Percentiles rank a stretch among this genome's conserved stretches.
phyloP scores from a whole-genome alignment of 768 basidiomycete genomes.

The Mycena kentingensis region DNA sequence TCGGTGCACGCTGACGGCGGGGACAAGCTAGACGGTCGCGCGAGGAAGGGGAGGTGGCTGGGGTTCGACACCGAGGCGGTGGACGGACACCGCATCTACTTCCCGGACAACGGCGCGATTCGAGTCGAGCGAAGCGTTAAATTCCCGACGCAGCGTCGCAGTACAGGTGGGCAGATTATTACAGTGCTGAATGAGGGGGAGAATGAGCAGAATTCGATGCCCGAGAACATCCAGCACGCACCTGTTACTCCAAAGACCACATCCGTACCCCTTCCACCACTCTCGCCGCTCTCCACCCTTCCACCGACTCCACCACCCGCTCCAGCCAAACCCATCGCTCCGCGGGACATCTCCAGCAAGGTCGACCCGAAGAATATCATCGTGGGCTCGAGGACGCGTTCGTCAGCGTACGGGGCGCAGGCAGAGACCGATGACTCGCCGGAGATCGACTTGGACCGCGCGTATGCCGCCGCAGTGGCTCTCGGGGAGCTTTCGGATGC shows the following conservation, averaged over 20 bases:
- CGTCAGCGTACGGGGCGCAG: no score
- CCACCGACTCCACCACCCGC: no score
- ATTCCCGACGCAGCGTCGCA: constrained; percentile 3
- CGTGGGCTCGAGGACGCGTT: no score
- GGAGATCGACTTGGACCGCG: background rate
- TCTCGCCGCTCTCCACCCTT: no score
- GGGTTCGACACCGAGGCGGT: constrained; percentile 34
- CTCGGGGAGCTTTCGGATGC: background rate
- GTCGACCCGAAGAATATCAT: no score
- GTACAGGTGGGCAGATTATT: background rate
- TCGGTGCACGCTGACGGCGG: constrained; percentile 24
- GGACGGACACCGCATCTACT: no score
- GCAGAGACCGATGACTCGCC: no score
- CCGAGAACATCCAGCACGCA: background rate
- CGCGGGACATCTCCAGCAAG: no score
- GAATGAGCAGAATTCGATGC: background rate
- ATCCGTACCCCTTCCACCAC: no score
- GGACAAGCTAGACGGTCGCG: constrained; percentile 29
- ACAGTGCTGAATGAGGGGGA: constrained; percentile 9
- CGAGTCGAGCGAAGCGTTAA: constrained; percentile 32
- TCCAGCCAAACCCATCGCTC: no score
- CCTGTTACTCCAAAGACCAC: no score
- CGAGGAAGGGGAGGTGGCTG: constrained; percentile 33
- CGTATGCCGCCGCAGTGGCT: background rate
- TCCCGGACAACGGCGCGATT: no score